Evolutionary conservation across 2,329 filamentous ascomycete species (phyloP).

Genomic region (Xylaria sp.): DNA sequence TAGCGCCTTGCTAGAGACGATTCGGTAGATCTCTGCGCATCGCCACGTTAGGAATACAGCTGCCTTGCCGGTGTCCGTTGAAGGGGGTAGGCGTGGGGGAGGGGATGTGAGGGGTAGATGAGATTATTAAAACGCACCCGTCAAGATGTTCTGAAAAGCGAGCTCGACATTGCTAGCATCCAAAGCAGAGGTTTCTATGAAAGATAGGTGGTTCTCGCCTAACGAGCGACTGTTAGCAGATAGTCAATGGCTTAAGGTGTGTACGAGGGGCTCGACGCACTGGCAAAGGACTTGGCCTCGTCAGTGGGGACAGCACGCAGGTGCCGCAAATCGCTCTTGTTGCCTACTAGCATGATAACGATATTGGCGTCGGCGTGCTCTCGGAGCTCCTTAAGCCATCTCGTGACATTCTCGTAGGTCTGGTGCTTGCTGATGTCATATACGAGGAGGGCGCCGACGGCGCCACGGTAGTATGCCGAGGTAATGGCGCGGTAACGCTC

Average conservation of each 20-base stretch:
- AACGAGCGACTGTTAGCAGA: slow-evolving; percentile 38
- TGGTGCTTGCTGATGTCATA: slow-evolving; percentile 99
- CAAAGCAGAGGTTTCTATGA: slow-evolving; percentile 98
- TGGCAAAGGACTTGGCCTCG: slow-evolving; percentile 97
- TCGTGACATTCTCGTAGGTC: slow-evolving; percentile 98
- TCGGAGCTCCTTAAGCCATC: slow-evolving; percentile 98
- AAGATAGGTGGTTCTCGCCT: slow-evolving; percentile 98
- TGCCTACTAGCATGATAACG: slow-evolving; percentile 99
- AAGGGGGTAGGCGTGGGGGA: slow-evolving; percentile 7
- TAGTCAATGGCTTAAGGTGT: neutral
- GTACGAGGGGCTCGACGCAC: slow-evolving; percentile 55
- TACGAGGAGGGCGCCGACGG: slow-evolving; percentile 94
- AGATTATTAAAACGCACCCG: slow-evolving; percentile 66
- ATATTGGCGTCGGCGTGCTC: slow-evolving; percentile 99
- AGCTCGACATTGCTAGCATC: slow-evolving; percentile 99
- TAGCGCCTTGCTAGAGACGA: slow-evolving; percentile 96
- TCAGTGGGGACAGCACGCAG: slow-evolving; percentile 95
- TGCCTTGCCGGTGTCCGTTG: slow-evolving; percentile 18
- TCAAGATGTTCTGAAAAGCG: slow-evolving; percentile 99
- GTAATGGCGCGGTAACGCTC: slow-evolving; percentile 99
- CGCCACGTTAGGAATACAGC: slow-evolving; percentile 12
- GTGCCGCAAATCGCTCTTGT: slow-evolving; percentile 99
- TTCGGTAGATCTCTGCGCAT: slow-evolving; percentile 91
- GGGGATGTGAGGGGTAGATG: slow-evolving; percentile 5
- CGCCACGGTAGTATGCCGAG: slow-evolving; percentile 97